A percentile compares a stretch with the other conserved stretches of the same genome.
Conservation (phyloP, 2,329 filamentous ascomycete genomes). For the Xylariaceae sp. region DNA sequence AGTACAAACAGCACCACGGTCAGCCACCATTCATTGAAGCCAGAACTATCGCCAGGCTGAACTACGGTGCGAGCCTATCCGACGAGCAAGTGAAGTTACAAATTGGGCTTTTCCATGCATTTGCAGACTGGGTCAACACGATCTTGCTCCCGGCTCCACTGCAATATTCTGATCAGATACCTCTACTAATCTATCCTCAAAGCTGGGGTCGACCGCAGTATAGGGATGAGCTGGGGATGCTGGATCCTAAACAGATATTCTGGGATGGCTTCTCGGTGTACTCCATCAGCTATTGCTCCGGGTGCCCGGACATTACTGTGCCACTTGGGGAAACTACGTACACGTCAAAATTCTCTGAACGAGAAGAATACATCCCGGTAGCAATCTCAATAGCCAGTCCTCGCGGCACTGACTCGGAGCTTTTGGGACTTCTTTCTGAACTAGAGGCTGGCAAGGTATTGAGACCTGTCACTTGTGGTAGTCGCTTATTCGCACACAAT, state of each 20-base stretch:
- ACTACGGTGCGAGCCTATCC: slow-evolving; percentile 8
- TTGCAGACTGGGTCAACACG: slow-evolving; percentile 10
- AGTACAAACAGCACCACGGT: slow-evolving; percentile 5
- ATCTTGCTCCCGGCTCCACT: slow-evolving; percentile 8
- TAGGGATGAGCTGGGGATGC: slow-evolving; percentile 7
- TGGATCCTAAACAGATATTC: slow-evolving; percentile 7
- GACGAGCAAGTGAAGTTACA: slow-evolving; percentile 2
- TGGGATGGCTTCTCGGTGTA: slow-evolving; percentile 14
- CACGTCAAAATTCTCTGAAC: slow-evolving; percentile 8
- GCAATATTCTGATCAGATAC: background rate
- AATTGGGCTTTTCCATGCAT: slow-evolving; percentile 3
- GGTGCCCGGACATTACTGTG: slow-evolving; percentile 15
- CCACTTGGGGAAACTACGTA: slow-evolving; percentile 13
- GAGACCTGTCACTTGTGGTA: slow-evolving; percentile 4
- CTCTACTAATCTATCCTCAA: slow-evolving; percentile 14
- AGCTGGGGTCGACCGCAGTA: slow-evolving; percentile 13
- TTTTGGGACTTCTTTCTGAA: slow-evolving; percentile 8
- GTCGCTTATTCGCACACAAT: background rate
- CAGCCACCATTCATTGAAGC: slow-evolving; percentile 11
- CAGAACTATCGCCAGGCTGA: slow-evolving; percentile 8
- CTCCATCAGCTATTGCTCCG: slow-evolving; percentile 15
- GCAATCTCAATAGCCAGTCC: slow-evolving; percentile 13
- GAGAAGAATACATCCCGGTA: slow-evolving; percentile 10
- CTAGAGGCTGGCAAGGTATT: slow-evolving; percentile 5
- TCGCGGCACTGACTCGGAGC: slow-evolving; percentile 3